These are phyloP conservation scores for Trichoderma arundinaceum DNA, from an alignment of 2,329 filamentous ascomycete genomes.

Conservation along the genomic window DNA sequence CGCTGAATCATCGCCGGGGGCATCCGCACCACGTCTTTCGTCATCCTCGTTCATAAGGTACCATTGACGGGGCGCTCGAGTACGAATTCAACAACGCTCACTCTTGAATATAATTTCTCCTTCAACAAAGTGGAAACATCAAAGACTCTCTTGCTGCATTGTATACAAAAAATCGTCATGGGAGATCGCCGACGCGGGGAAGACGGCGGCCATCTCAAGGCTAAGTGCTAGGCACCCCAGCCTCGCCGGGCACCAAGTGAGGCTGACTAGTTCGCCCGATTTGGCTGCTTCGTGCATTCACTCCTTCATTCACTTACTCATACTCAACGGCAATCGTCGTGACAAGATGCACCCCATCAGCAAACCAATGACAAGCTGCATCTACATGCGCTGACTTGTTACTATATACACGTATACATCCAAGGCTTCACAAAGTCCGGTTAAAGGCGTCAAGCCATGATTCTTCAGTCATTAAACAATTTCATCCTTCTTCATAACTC, in stretches of 20 bases:
- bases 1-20: neutral
- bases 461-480: neutral
- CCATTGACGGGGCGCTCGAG: neutral
- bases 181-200: conserved; percentile 15
- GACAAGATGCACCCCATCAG: too few relatives aligned
- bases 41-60: neutral
- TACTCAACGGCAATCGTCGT: too few relatives aligned
- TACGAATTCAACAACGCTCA: neutral
- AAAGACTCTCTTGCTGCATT: neutral
- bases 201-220: neutral
- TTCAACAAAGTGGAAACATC: too few relatives aligned
- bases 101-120: neutral
- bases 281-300: too few relatives aligned
- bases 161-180: neutral
- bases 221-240: neutral
- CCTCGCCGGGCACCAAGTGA: conserved; percentile 3
- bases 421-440: neutral
- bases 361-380: too few relatives aligned
- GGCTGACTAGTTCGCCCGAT: conserved; percentile 2
- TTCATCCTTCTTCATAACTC: neutral
- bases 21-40: neutral
- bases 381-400: too few relatives aligned
- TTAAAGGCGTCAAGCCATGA: too few relatives aligned
- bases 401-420: too few relatives aligned
- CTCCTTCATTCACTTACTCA: too few relatives aligned